These are phyloP conservation scores for Monosporascus sp. DNA, from an alignment of 2,329 filamentous ascomycete species.

Conservation along the genomic window DNA sequence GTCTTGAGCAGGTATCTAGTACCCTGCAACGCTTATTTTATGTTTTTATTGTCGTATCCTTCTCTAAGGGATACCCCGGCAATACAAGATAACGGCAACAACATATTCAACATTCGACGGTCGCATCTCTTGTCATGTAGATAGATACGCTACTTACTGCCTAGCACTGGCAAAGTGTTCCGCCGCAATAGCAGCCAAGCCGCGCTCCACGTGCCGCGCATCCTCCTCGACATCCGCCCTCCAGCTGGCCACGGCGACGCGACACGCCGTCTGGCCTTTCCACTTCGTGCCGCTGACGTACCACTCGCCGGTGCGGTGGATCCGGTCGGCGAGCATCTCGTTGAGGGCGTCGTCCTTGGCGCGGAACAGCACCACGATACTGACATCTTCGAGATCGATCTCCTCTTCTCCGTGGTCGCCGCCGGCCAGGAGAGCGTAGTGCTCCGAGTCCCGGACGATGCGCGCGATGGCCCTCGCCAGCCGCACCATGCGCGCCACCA, in stretches of 20 bases:
- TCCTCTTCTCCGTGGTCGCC: conserved; percentile 26
- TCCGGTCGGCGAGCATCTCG: conserved; percentile 57
- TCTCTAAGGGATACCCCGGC: no score
- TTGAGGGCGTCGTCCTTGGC: conserved; percentile 64
- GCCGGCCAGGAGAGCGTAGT: conserved; percentile 62
- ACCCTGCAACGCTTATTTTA: no score
- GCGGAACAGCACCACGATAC: conserved; percentile 72
- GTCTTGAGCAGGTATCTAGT: no score
- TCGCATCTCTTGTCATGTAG: background rate
- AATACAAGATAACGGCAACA: no score
- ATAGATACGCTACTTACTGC: background rate
- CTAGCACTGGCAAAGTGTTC: conserved; percentile 10
- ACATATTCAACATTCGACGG: background rate
- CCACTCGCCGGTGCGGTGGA: conserved; percentile 69
- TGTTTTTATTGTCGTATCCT: no score
- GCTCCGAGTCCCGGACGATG: conserved; percentile 54
- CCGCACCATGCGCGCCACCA: conserved; percentile 67
- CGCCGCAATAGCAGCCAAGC: conserved; percentile 49
- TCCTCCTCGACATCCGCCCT: conserved; percentile 66
- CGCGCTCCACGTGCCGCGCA: conserved; percentile 55
- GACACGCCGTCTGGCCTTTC: conserved; percentile 66
- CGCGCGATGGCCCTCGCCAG: conserved; percentile 64
- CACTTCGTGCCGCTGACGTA: conserved; percentile 81
- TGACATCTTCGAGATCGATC: conserved; percentile 47
- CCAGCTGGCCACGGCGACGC: conserved; percentile 88